Base-by-base conservation (phyloP, 768 basidiomycete species). In the Lanmaoa pseudosensibilis region DNA sequence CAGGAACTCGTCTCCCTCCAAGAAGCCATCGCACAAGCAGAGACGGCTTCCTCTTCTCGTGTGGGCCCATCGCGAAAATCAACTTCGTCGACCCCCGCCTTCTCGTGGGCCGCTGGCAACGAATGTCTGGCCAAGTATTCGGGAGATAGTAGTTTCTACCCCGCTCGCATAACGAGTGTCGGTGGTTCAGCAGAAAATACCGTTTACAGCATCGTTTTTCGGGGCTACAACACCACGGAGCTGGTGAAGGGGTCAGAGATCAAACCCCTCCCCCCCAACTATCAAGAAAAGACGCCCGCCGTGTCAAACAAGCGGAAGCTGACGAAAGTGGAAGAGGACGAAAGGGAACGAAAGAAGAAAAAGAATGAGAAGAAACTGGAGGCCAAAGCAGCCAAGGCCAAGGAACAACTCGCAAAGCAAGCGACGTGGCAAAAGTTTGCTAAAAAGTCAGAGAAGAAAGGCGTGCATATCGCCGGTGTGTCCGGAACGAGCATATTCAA, bases 321-420 rank as follows among this genome's bases (percentile, higher is more conserved):
- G 66, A 83, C 75, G 49, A 86, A 87, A 66, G 85, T 73, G 64
- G 92, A 94, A 71, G 93, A 94, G 70, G 90, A 91, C 64, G 92
- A 94, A 75, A 80, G 84, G 71, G 93, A 94, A 62, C 77, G 74
- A 71, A 94, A 93, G 83, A 91, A 92, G 81, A 94, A 94, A 79
- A 93, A 92, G 78, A 94, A 93, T 66, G 93, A 94, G 79, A 94
- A 94, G 79, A 94, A 94, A 73, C 62, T 92, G 40, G 93, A 94
- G 77, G 81, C 77, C 18, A 85, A 82, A 65, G 92, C 91, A 36
- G 82, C 84, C 10, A 95, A 95, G 74, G 89, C 92, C 11, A 92
- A 93, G 72, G 93, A 95, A 68, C 93, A 95, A 75, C 79, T 75
- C 33, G 78, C 77, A 59, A 92, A 93, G 74, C 92, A 94, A 75